Evolutionary conservation across 2,329 filamentous ascomycete species (phyloP).

Genomic region (Parafenestella ontariensis): DNA sequence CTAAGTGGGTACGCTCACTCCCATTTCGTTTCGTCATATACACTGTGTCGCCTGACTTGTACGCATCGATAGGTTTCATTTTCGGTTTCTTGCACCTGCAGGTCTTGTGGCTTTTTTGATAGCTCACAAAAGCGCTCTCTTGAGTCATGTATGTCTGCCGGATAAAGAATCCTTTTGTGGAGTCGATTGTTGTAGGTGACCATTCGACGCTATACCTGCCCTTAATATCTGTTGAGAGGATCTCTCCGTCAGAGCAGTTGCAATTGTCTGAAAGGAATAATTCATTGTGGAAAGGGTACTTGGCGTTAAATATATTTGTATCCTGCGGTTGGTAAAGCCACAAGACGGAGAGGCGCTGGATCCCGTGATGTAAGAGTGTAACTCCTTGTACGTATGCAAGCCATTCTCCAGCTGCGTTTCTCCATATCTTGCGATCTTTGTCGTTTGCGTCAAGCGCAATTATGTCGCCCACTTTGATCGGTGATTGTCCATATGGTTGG

Average conservation of each 20-base stretch:
- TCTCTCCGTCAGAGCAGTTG: conserved; percentile 65
- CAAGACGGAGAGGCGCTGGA: conserved; percentile 65
- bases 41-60: conserved; percentile 66
- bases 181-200: conserved; percentile 61
- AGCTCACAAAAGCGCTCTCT: conserved; percentile 67
- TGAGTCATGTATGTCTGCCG: conserved; percentile 71
- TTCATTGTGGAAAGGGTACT: conserved; percentile 75
- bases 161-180: conserved; percentile 64
- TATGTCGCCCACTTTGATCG: conserved; percentile 57
- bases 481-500: conserved; percentile 7
- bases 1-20: too few species aligned
- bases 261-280: conserved; percentile 80
- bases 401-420: conserved; percentile 64
- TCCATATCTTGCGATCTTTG: conserved; percentile 62
- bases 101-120: conserved; percentile 61
- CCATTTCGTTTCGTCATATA: conserved; percentile 57
- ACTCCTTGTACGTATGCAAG: conserved; percentile 71
- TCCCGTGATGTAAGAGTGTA: conserved; percentile 37
- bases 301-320: conserved; percentile 71
- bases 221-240: conserved; percentile 64
- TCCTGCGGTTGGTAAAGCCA: conserved; percentile 78
- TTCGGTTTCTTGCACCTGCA: conserved; percentile 56
- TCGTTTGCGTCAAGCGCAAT: conserved; percentile 57
- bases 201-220: conserved; percentile 64
- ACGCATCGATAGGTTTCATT: conserved; percentile 33